These are phyloP conservation scores for Tolypocladium inflatum DNA, from an alignment of 2,329 filamentous ascomycete genomes.

Conservation along the genomic window DNA sequence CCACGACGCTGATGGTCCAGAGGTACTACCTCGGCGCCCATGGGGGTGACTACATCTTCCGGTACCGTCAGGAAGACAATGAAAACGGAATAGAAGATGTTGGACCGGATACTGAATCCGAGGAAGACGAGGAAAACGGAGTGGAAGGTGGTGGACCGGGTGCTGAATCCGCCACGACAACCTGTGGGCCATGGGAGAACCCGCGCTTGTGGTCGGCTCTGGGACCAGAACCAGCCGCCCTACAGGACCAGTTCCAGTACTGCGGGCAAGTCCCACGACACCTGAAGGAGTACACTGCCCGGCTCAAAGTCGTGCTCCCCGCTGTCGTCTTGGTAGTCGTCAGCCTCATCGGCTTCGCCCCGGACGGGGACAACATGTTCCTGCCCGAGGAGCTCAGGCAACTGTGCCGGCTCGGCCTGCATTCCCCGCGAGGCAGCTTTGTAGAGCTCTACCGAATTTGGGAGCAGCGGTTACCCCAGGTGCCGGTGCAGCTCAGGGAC, in stretches of 20 bases:
- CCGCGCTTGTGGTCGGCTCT: neutral
- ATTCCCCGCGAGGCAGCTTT: neutral
- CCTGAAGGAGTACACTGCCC: constrained; percentile 6
- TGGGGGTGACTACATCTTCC: constrained; percentile 18
- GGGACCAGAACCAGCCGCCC: neutral
- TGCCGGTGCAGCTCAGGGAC: neutral
- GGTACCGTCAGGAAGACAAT: constrained; percentile 2
- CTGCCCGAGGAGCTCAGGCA: neutral
- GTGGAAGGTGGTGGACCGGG: neutral
- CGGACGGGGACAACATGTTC: neutral
- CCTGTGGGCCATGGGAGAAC: neutral
- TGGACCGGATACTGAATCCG: neutral
- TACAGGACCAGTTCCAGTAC: constrained; percentile 6
- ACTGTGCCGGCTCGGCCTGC: neutral
- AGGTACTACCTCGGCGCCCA: constrained; percentile 14
- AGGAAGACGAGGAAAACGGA: neutral
- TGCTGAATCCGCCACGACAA: neutral
- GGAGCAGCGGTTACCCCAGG: neutral
- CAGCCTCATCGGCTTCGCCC: constrained; percentile 7
- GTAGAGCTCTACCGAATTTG: neutral
- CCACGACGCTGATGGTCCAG: neutral
- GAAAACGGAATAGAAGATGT: neutral
- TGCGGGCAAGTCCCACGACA: constrained; percentile 13
- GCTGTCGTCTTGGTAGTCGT: constrained; percentile 8
- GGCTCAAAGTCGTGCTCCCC: constrained; percentile 6